phyloP scores from a whole-genome alignment of 805 yeast genomes.

The Saccharomycopsis sp. region DNA sequence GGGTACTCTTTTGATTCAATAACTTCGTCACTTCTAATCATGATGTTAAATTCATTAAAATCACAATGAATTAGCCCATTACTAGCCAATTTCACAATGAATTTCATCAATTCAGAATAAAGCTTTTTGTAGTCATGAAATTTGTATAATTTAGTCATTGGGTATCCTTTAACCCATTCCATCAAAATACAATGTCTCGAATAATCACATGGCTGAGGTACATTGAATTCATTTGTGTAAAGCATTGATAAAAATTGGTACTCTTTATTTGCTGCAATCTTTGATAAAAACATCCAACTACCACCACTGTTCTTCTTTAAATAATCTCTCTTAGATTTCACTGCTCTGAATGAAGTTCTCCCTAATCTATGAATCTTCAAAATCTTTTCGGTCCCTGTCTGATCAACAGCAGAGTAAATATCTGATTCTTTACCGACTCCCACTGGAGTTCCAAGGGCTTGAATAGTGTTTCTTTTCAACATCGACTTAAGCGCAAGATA shows the following conservation, averaged over 20 bases:
- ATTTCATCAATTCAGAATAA: conserved; percentile 80
- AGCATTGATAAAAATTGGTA: conserved; percentile 79
- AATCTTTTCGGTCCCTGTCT: conserved; percentile 59
- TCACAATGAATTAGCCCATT: conserved; percentile 96
- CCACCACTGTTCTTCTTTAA: conserved; percentile 62
- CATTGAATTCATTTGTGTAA: conserved; percentile 67
- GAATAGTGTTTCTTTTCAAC: conserved; percentile 64
- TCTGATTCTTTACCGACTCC: conserved; percentile 99
- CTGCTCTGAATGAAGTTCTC: conserved; percentile 86
- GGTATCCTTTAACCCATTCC: conserved; percentile 86
- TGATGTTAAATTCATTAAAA: conserved; percentile 93
- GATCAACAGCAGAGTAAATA: conserved; percentile 74
- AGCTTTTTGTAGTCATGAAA: conserved; percentile 64
- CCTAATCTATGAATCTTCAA: conserved; percentile 91
- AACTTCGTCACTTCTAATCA: conserved; percentile 56
- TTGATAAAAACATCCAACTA: conserved; percentile 88
- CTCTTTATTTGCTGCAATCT: conserved; percentile 89
- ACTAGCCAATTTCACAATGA: conserved; percentile 75
- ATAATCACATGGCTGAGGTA: conserved; percentile 83
- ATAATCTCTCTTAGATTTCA: conserved; percentile 91
- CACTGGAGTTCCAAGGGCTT: conserved; percentile 76
- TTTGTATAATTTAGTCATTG: conserved; percentile 75
- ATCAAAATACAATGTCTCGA: conserved; percentile 89
- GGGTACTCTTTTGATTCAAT: conserved; percentile 40
- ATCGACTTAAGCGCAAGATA: conserved; percentile 83